Conservation (phyloP, 805 yeast species). For the Vanderwaltozyma polyspora region DNA sequence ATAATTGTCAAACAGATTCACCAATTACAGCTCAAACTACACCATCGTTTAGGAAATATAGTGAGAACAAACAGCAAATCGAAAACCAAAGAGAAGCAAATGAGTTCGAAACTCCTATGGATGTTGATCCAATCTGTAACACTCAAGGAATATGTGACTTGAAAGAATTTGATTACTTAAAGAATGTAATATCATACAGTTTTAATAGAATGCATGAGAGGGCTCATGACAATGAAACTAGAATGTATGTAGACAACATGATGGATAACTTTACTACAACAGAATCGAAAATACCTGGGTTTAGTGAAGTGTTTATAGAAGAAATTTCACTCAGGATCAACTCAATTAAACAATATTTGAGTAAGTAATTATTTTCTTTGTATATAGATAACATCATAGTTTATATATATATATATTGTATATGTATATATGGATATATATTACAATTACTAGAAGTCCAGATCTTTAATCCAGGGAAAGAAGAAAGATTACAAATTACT, state of each 20-base stretch:
- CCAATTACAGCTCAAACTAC: conserved; percentile 15
- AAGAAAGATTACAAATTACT: too few species aligned
- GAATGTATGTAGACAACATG: conserved; percentile 34
- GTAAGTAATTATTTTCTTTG: conserved; percentile 4
- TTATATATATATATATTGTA: too few species aligned
- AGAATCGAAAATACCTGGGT: conserved; percentile 50
- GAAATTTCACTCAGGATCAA: conserved; percentile 39
- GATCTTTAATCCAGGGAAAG: too few species aligned
- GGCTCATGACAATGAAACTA: conserved; percentile 41
- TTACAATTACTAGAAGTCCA: too few species aligned
- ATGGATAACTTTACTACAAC: conserved; percentile 31
- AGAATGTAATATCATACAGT: conserved; percentile 35
- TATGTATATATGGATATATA: too few species aligned
- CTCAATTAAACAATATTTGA: conserved; percentile 15
- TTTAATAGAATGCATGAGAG: conserved; percentile 39
- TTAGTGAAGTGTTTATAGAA: conserved; percentile 55
- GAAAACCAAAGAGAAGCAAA: conserved; percentile 1
- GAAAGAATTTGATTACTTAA: conserved; percentile 28
- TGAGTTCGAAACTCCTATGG: conserved; percentile 15
- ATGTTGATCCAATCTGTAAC: conserved; percentile 10
- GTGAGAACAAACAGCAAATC: conserved; percentile 1
- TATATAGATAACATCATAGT: conserved; percentile 3
- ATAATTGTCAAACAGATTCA: conserved; percentile 8
- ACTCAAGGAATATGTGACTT: conserved; percentile 3
- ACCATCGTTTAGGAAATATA: conserved; percentile 14